A percentile compares a stretch with the other conserved stretches of the same genome.
phyloP scores from a whole-genome alignment of 2,329 filamentous ascomycete genomes.

The Pyricularia sp. region DNA sequence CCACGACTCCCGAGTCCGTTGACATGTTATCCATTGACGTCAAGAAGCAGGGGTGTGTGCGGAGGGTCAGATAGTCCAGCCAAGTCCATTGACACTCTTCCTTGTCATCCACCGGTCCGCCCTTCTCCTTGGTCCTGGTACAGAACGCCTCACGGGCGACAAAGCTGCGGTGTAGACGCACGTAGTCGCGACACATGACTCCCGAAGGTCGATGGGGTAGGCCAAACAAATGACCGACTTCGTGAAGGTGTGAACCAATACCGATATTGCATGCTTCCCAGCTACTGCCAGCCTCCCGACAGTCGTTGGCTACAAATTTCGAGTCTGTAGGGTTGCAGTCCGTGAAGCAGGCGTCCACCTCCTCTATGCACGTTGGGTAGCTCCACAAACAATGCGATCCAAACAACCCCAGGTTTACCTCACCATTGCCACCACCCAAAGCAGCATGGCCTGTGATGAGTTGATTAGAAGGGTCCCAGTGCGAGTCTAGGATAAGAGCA shows the following conservation, averaged over 20 bases:
- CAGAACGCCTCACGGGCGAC: slow-evolving; percentile 74
- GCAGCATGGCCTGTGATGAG: slow-evolving; percentile 75
- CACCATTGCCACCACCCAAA: slow-evolving; percentile 63
- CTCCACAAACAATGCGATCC: slow-evolving; percentile 88
- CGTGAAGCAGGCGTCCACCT: slow-evolving; percentile 78
- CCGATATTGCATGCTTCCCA: slow-evolving; percentile 96
- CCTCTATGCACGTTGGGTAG: slow-evolving; percentile 82
- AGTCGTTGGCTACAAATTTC: slow-evolving; percentile 72
- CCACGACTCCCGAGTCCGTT: slow-evolving; percentile 72
- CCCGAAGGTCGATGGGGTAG: slow-evolving; percentile 83
- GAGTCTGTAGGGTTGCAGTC: slow-evolving; percentile 88
- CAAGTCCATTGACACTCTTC: slow-evolving; percentile 92
- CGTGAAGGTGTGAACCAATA: slow-evolving; percentile 86
- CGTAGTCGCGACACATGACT: slow-evolving; percentile 88
- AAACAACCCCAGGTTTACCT: slow-evolving; percentile 77
- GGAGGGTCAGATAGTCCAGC: slow-evolving; percentile 79
- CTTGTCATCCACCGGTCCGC: slow-evolving; percentile 60
- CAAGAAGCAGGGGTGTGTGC: slow-evolving; percentile 82
- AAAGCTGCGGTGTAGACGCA: slow-evolving; percentile 76
- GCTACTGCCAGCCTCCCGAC: slow-evolving; percentile 75
- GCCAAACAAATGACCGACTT: slow-evolving; percentile 82
- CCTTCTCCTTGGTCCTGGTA: slow-evolving; percentile 76
- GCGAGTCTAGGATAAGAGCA: slow-evolving; percentile 74
- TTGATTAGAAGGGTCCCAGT: slow-evolving; percentile 69
- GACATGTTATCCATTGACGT: slow-evolving; percentile 39